These are phyloP conservation scores for Salvia sclarea DNA, from an alignment of 305 asterid genomes.

Conservation along the genomic window DNA sequence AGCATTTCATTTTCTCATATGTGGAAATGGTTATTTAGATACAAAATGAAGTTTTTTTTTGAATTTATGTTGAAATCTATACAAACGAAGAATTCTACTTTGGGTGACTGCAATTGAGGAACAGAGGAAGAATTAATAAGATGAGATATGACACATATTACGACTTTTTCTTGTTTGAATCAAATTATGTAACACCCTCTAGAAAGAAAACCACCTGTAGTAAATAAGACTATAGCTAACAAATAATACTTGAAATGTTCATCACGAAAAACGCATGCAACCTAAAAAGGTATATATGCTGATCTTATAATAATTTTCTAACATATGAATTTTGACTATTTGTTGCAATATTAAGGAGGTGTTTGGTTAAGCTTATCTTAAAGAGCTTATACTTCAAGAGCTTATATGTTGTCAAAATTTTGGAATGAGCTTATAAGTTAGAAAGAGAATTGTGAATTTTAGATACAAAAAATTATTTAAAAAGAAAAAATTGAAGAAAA, in stretches of 20 bases:
- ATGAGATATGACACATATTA: neutral
- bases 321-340: neutral
- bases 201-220: neutral
- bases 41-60: neutral
- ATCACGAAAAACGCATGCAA: neutral
- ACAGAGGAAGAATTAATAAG: too few relatives aligned
- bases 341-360: neutral
- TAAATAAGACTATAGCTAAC: neutral
- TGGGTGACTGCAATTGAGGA: neutral
- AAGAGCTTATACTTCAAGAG: too few relatives aligned
- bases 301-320: conserved; percentile 10
- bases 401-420: too few relatives aligned
- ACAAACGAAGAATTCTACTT: neutral
- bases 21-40: neutral
- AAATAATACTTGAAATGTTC: neutral
- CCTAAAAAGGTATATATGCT: neutral
- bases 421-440: too few relatives aligned
- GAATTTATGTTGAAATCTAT: too few relatives aligned
- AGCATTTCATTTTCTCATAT: too few relatives aligned
- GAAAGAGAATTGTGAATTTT: too few relatives aligned
- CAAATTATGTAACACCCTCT: neutral
- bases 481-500: too few relatives aligned
- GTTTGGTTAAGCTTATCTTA: too few relatives aligned
- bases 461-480: too few relatives aligned
- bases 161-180: neutral